Evolutionary conservation across 2,329 filamentous ascomycete species (phyloP), one percentile per base, ranked within the genome.

Genomic region (Exophiala oligosperma): DNA sequence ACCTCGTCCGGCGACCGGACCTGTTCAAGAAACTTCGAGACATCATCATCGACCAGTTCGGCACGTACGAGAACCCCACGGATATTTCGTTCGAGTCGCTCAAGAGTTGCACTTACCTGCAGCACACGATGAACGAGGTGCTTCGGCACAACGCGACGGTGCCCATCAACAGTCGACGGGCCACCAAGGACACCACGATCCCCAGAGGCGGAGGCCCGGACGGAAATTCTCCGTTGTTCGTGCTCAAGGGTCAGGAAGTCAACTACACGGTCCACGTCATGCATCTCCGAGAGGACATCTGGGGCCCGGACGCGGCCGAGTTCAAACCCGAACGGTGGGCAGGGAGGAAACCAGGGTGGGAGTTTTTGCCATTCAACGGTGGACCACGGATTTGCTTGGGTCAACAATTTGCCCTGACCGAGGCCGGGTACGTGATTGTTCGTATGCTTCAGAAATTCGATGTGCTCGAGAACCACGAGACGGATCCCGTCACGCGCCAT

Each of bases 371-470:
- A 2, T 66, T 68, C 57, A 67, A 64, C 32, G 66, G 65, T n/a
- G 66, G 66, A n/a, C 63, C 64, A 24, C 61, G 65, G 7, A 67
- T 64, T 21, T 67, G 66, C 47, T 47, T 67, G 14, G 66, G 64
- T 9, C 66, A 93, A 78, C 88, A 93, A 72, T 93, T 92, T 71
- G 90, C 90, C 12, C 74, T 92, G 48, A 91, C 88, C 0, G 88
- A 92, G 77, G 68, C 72, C 3, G 69, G 70, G 0, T 92, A 92
- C 70, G 85, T 88, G 8, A 79, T 91, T 60, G 85, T 87, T 28
- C 78, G 90, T 46, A 68, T 93, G 64, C 83, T 92, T 69, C 90
- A 93, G 76, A 79, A 81, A 24, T 94, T 88, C 69, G 84, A 86
- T 54, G 74, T 79, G 9, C 77, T 91, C 6, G 82, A 85, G 67